Evolutionary conservation across 2,329 filamentous ascomycete species (phyloP).

Genomic region (Nigrograna mackinnonii): DNA sequence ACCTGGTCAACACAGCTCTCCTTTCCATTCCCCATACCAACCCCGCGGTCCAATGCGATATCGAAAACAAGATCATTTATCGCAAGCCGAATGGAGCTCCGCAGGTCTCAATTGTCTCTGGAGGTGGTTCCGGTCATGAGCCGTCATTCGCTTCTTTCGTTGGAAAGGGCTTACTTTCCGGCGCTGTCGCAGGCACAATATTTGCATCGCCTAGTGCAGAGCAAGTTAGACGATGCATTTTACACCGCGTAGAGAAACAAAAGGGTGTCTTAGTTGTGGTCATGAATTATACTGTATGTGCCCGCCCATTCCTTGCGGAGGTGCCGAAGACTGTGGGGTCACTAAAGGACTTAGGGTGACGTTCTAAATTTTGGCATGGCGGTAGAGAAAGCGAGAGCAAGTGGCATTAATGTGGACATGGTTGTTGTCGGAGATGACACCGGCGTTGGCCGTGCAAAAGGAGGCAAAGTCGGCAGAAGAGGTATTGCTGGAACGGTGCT

Average conservation of each 20-base stretch:
- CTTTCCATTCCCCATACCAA: constrained; percentile 80
- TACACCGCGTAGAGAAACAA: constrained; percentile 69
- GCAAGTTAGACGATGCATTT: constrained; percentile 78
- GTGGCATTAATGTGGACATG: constrained; percentile 80
- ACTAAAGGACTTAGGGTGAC: too few species aligned
- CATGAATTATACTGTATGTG: constrained; percentile 99
- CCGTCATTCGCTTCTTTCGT: constrained; percentile 87
- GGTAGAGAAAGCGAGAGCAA: constrained; percentile 86
- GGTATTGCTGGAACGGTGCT: constrained; percentile 91
- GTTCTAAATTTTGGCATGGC: constrained; percentile 92
- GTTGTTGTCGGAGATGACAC: constrained; percentile 91
- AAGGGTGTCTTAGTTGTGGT: constrained; percentile 85
- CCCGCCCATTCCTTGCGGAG: too few species aligned
- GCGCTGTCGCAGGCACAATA: constrained; percentile 83
- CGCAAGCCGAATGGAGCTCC: constrained; percentile 23
- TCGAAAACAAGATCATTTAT: constrained; percentile 71
- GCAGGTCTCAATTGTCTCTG: constrained; percentile 81
- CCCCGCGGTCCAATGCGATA: constrained; percentile 78
- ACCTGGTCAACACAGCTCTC: constrained; percentile 78
- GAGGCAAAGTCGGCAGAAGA: constrained; percentile 88
- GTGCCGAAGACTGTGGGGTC: too few species aligned
- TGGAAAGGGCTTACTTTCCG: constrained; percentile 77
- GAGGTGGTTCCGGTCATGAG: constrained; percentile 89
- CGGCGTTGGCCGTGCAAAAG: constrained; percentile 77
- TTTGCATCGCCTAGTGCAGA: constrained; percentile 82